phyloP scores from a whole-genome alignment of 306 rosid species.

The Fragaria vesca region DNA sequence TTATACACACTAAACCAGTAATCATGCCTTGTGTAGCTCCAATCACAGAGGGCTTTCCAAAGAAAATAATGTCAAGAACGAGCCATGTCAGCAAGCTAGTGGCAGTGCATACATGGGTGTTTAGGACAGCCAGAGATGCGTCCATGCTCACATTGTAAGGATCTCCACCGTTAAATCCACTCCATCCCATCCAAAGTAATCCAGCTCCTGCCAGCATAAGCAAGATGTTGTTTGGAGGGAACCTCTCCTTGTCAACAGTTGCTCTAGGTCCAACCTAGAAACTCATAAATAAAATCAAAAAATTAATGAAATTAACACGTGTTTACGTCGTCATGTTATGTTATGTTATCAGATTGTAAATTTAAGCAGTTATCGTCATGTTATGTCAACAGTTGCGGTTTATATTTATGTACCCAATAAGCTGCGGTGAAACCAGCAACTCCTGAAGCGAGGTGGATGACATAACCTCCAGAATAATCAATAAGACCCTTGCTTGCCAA shows the following conservation, averaged over 20 bases:
- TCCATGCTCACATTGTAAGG: not conserved
- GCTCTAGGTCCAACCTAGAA: not conserved
- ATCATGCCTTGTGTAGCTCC: not conserved
- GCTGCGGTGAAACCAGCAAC: not conserved
- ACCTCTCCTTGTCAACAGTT: not conserved
- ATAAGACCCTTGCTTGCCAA: not conserved
- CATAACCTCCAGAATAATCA: not conserved
- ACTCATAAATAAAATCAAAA: too few relatives aligned
- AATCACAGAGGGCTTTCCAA: not conserved
- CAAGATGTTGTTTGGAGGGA: constrained; percentile 1
- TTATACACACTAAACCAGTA: not conserved
- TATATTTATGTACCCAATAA: not conserved
- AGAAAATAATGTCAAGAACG: not conserved
- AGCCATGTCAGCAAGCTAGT: not conserved
- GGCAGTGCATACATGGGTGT: constrained; percentile 1
- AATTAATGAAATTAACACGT: not conserved
- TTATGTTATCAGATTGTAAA: not conserved
- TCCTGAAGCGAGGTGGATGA: not conserved
- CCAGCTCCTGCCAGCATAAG: not conserved
- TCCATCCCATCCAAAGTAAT: not conserved
- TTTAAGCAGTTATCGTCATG: not conserved
- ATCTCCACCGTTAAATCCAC: not conserved
- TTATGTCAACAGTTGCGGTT: too few relatives aligned
- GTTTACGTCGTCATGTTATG: not conserved
- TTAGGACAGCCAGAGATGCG: not conserved